These are phyloP conservation scores for Zasmidium cellare DNA, from an alignment of 2,329 filamentous ascomycete genomes.

Conservation along the genomic window DNA sequence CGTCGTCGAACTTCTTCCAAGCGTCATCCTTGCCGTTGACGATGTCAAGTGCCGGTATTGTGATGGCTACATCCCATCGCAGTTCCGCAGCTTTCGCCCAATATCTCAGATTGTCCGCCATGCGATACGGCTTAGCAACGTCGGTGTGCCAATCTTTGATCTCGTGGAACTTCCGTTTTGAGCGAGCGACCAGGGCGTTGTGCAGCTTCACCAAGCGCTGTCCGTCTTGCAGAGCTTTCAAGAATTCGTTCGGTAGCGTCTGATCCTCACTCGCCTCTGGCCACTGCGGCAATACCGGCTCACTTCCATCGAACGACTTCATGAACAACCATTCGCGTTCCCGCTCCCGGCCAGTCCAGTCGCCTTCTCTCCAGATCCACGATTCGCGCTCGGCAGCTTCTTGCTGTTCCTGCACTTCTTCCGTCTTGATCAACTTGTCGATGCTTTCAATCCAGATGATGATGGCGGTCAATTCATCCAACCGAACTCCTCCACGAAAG, in stretches of 20 bases:
- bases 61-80: slow-evolving; percentile 83
- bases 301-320: slow-evolving; percentile 66
- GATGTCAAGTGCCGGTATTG: slow-evolving; percentile 81
- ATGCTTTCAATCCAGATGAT: slow-evolving; percentile 78
- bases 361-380: slow-evolving; percentile 78
- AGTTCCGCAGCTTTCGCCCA: slow-evolving; percentile 96
- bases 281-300: slow-evolving; percentile 68
- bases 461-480: slow-evolving; percentile 76
- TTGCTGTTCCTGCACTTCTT: slow-evolving; percentile 73
- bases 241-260: slow-evolving; percentile 61
- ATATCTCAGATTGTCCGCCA: slow-evolving; percentile 89
- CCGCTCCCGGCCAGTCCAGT: slow-evolving; percentile 71
- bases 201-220: slow-evolving; percentile 81
- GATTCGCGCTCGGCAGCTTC: slow-evolving; percentile 68
- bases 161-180: slow-evolving; percentile 80
- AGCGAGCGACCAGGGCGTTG: slow-evolving; percentile 83
- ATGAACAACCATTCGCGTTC: slow-evolving; percentile 82
- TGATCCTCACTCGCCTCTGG: slow-evolving; percentile 41
- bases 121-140: slow-evolving; percentile 89
- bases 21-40: slow-evolving; percentile 72
- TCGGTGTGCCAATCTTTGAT: slow-evolving; percentile 91
- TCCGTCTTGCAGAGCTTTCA: slow-evolving; percentile 73
- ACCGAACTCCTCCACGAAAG: slow-evolving; percentile 78
- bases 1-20: slow-evolving; percentile 81
- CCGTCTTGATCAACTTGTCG: slow-evolving; percentile 70